phyloP scores from a whole-genome alignment of 768 basidiomycete genomes.

The Imleria badia region DNA sequence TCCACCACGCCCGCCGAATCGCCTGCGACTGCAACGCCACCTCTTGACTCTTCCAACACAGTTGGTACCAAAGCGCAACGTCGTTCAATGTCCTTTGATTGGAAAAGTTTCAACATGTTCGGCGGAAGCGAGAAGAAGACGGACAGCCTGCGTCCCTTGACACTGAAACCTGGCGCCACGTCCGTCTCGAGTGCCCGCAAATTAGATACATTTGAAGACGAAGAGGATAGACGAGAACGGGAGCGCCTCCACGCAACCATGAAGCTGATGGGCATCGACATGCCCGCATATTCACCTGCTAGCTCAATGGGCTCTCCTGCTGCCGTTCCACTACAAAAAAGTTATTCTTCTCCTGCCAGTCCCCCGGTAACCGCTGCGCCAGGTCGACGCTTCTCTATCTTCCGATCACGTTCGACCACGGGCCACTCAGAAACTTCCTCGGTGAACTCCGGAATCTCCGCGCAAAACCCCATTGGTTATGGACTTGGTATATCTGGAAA shows the following conservation, averaged over 20 bases:
- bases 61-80: slow-evolving; percentile 49
- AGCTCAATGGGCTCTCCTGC: slow-evolving; percentile 25
- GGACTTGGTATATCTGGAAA: slow-evolving; percentile 29
- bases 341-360: slow-evolving; percentile 38
- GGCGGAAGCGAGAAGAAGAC: slow-evolving; percentile 59
- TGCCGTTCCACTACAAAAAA: slow-evolving; percentile 40
- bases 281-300: slow-evolving; percentile 50
- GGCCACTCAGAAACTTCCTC: slow-evolving; percentile 49
- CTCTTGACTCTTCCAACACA: slow-evolving; percentile 25
- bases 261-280: slow-evolving; percentile 89
- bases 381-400: slow-evolving; percentile 67
- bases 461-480: slow-evolving; percentile 34
- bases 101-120: slow-evolving; percentile 77
- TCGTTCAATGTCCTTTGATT: slow-evolving; percentile 82
- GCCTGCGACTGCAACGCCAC: slow-evolving; percentile 22
- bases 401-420: slow-evolving; percentile 51
- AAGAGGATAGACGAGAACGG: slow-evolving; percentile 84
- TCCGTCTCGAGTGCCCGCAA: slow-evolving; percentile 67
- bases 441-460: slow-evolving; percentile 42
- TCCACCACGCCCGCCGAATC: slow-evolving; percentile 33
- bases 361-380: slow-evolving; percentile 29
- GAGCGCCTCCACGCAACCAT: slow-evolving; percentile 88
- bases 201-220: slow-evolving; percentile 86
- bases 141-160: slow-evolving; percentile 66
- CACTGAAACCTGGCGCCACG: slow-evolving; percentile 62